A percentile compares a stretch with the other conserved stretches of the same genome.
Evolutionary conservation across 208 protist species (phyloP).

Genomic region (Leishmania turanica): DNA sequence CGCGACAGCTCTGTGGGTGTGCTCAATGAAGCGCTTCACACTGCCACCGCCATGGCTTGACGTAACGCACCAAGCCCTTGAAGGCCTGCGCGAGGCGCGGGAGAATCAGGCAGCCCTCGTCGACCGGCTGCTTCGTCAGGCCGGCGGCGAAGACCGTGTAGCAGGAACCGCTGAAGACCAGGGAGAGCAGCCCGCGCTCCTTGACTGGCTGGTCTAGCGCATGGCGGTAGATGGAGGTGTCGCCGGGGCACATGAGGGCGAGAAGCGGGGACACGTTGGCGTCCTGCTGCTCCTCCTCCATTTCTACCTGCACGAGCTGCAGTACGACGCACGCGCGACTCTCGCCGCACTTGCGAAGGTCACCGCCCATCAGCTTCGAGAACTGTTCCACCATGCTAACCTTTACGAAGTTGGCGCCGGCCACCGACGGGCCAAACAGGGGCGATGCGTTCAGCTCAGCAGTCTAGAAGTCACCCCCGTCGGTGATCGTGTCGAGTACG

Average conservation of each 20-base stretch:
- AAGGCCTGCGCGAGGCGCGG: slow-evolving; percentile 28
- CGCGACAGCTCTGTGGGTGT: slow-evolving; percentile 25
- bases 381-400: slow-evolving; percentile 32
- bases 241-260: slow-evolving; percentile 36
- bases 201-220: slow-evolving; percentile 18
- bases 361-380: slow-evolving; percentile 27
- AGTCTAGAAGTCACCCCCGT: slow-evolving; percentile 24
- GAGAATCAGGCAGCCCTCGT: slow-evolving; percentile 39
- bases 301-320: slow-evolving; percentile 38
- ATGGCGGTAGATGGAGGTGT: slow-evolving; percentile 34
- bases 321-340: slow-evolving; percentile 43
- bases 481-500: slow-evolving; percentile 42
- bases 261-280: slow-evolving; percentile 39
- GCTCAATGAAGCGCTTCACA: slow-evolving; percentile 35
- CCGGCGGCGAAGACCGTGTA: slow-evolving; percentile 36
- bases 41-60: slow-evolving; percentile 33
- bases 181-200: slow-evolving; percentile 34
- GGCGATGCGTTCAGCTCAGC: slow-evolving; percentile 26
- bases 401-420: slow-evolving; percentile 29
- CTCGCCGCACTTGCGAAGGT: slow-evolving; percentile 43
- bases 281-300: slow-evolving; percentile 32
- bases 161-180: slow-evolving; percentile 41
- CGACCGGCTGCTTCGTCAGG: slow-evolving; percentile 33
- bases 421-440: slow-evolving; percentile 40
- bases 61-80: slow-evolving; percentile 23